These are phyloP conservation scores for Solanum lycopersicoides DNA, from an alignment of 257 asterid genomes.

Conservation along the genomic window DNA sequence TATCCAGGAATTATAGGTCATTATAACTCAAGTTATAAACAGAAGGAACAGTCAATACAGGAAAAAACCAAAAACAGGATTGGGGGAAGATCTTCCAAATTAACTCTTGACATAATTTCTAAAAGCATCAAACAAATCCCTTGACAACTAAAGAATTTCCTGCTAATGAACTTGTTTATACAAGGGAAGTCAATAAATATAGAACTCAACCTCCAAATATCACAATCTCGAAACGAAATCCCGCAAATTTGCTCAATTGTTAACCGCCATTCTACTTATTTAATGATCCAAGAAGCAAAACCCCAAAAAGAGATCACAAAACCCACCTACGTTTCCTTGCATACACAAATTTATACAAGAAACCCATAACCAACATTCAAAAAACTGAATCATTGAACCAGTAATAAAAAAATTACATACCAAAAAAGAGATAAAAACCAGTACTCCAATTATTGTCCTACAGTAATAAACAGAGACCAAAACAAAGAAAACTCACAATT, in stretches of 20 bases:
- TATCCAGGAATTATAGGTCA: constrained; percentile 23
- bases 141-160: too few species aligned
- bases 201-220: neutral
- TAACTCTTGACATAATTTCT: neutral
- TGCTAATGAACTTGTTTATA: neutral
- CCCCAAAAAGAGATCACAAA: neutral
- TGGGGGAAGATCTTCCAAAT: neutral
- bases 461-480: too few species aligned
- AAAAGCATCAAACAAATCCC: neutral
- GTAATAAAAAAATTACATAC: too few species aligned
- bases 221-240: neutral
- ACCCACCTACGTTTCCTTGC: neutral
- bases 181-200: neutral
- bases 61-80: neutral
- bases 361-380: too few species aligned
- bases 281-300: neutral
- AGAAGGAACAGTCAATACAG: neutral
- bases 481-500: too few species aligned
- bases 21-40: neutral
- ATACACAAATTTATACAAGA: too few species aligned
- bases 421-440: too few species aligned
- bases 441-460: too few species aligned
- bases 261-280: neutral
- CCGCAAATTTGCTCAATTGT: neutral
- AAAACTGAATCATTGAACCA: too few species aligned